Percentiles rank a stretch among this genome's conserved stretches.
Evolutionary conservation across 2,329 filamentous ascomycete genomes (phyloP).

Genomic region (Emergomyces pasteurianus): DNA sequence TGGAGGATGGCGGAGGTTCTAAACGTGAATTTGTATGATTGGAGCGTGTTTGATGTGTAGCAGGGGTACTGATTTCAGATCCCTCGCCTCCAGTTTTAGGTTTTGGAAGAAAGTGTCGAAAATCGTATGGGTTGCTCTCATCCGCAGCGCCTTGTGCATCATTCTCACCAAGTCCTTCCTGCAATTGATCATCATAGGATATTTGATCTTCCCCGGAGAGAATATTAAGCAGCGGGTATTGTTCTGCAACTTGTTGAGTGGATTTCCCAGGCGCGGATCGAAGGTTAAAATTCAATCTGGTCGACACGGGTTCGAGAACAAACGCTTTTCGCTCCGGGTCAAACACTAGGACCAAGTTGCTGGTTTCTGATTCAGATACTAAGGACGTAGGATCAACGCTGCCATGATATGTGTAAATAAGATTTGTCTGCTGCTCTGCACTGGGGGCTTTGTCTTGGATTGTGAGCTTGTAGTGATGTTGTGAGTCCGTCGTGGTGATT

Average conservation of each 20-base stretch:
- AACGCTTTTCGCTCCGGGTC: slow-evolving; percentile 63
- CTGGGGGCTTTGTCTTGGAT: slow-evolving; percentile 31
- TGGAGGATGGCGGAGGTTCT: slow-evolving; percentile 16
- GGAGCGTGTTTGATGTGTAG: slow-evolving; percentile 21
- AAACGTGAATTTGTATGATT: slow-evolving; percentile 25
- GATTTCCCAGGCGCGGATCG: slow-evolving; percentile 54
- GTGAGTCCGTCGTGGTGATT: slow-evolving; percentile 24
- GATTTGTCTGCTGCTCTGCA: slow-evolving; percentile 26
- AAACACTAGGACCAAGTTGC: slow-evolving; percentile 52
- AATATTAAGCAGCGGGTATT: slow-evolving; percentile 53
- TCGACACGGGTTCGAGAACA: slow-evolving; percentile 68
- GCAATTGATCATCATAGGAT: slow-evolving; percentile 22
- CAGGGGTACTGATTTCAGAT: slow-evolving; percentile 26
- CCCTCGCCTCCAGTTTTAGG: slow-evolving; percentile 18
- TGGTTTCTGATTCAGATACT: slow-evolving; percentile 19
- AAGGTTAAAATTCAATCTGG: slow-evolving; percentile 81
- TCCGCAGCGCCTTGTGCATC: slow-evolving; percentile 28
- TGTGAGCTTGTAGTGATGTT: slow-evolving; percentile 28
- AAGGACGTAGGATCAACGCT: slow-evolving; percentile 26
- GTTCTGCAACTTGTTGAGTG: slow-evolving; percentile 52
- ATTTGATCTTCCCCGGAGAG: slow-evolving; percentile 25
- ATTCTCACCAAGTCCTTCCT: slow-evolving; percentile 24
- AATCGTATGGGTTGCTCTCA: slow-evolving; percentile 37
- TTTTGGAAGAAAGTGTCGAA: slow-evolving; percentile 37
- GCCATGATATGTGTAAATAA: slow-evolving; percentile 30